Percentiles rank a stretch among this genome's conserved stretches.
Evolutionary conservation across 1,284 basidiomycete genomes (phyloP).

Genomic region (Tilletia caries): DNA sequence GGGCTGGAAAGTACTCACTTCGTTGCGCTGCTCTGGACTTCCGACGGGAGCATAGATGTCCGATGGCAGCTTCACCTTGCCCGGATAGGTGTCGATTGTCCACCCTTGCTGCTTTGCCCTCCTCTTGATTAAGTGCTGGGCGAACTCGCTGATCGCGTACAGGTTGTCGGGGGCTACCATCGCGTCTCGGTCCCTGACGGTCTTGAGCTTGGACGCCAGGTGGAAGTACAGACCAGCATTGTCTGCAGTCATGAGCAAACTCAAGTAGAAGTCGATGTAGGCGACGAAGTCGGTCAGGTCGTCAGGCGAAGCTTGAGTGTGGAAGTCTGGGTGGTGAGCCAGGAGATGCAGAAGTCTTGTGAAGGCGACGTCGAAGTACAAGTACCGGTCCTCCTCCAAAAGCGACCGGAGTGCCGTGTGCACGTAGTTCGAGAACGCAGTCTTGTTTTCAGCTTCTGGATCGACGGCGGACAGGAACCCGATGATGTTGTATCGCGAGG

Average conservation of each 20-base stretch:
- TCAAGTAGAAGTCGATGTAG: slow-evolving; percentile 84
- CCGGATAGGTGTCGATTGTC: slow-evolving; percentile 75
- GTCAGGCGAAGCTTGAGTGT: slow-evolving; percentile 71
- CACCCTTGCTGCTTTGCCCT: slow-evolving; percentile 69
- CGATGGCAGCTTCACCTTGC: slow-evolving; percentile 71
- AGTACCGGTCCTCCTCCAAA: slow-evolving; percentile 21
- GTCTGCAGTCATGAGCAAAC: slow-evolving; percentile 68
- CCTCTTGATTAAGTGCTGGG: slow-evolving; percentile 77
- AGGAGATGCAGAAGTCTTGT: slow-evolving; percentile 80
- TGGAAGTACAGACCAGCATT: slow-evolving; percentile 80
- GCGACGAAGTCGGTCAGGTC: slow-evolving; percentile 53
- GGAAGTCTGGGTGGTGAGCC: slow-evolving; percentile 90
- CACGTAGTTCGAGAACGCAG: slow-evolving; percentile 25
- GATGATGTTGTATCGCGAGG: slow-evolving; percentile 73
- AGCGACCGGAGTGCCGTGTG: slow-evolving; percentile 23
- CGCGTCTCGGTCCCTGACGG: slow-evolving; percentile 67
- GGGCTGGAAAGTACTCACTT: slow-evolving; percentile 26
- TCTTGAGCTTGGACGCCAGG: slow-evolving; percentile 78
- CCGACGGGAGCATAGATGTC: slow-evolving; percentile 67
- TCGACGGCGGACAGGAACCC: slow-evolving; percentile 86
- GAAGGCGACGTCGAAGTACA: slow-evolving; percentile 70
- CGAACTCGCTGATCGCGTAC: slow-evolving; percentile 81
- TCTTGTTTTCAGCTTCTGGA: slow-evolving; percentile 64
- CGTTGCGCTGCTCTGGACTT: slow-evolving; percentile 33
- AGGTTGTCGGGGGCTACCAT: slow-evolving; percentile 62